These are phyloP conservation scores for Elaeis oleifera DNA, from an alignment of 202 grass and related monocot genomes.

Conservation along the genomic window DNA sequence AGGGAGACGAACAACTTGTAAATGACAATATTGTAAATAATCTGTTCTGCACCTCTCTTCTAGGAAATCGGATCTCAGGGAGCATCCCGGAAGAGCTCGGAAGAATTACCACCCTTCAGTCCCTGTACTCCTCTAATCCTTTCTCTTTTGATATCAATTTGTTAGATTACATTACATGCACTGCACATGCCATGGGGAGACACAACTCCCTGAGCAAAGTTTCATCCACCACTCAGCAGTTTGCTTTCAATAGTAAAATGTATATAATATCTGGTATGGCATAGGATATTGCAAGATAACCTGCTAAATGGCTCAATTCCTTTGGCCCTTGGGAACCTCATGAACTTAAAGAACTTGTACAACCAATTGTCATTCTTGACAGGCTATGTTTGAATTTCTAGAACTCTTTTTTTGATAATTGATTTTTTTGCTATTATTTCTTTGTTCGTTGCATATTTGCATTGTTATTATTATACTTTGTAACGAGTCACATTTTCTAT, in stretches of 20 bases:
- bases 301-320: too few relatives aligned
- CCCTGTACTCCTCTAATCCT: slow-evolving; percentile 39
- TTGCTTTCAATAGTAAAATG: too few relatives aligned
- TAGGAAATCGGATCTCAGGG: slow-evolving; percentile 74
- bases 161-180: too few relatives aligned
- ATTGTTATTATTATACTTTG: slow-evolving; percentile 7
- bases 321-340: slow-evolving; percentile 33
- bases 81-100: slow-evolving; percentile 68
- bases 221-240: too few relatives aligned
- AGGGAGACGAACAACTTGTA: slow-evolving; percentile 17
- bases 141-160: too few relatives aligned
- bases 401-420: background rate
- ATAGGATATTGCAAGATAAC: too few relatives aligned
- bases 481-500: slow-evolving; percentile 13
- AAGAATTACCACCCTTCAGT: slow-evolving; percentile 51
- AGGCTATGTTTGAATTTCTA: too few relatives aligned
- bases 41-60: slow-evolving; percentile 33
- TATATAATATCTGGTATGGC: too few relatives aligned
- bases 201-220: too few relatives aligned
- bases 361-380: background rate
- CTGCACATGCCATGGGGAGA: too few relatives aligned
- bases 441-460: slow-evolving; percentile 23
- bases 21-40: too few relatives aligned
- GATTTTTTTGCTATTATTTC: background rate
- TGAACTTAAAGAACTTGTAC: slow-evolving; percentile 75